Evolutionary conservation across 2,329 filamentous ascomycete genomes (phyloP).

Genomic region (Colletotrichum spaethianum): DNA sequence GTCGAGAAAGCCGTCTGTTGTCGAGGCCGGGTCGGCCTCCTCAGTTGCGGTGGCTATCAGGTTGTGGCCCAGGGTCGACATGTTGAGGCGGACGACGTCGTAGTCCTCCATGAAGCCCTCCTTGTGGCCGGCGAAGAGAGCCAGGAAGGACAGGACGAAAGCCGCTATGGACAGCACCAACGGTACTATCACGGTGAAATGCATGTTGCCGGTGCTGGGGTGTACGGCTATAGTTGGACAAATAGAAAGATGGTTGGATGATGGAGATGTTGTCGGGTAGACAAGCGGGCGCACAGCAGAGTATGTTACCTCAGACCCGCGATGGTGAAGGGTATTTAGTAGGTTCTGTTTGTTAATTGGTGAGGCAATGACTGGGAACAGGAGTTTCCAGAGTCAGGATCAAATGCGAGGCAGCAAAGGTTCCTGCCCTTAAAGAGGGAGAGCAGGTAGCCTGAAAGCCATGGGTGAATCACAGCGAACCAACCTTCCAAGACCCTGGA

Average conservation of each 20-base stretch:
- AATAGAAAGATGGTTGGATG: constrained; percentile 1
- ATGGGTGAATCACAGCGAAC: constrained; percentile 26
- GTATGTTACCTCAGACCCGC: neutral
- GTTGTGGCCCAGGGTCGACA: constrained; percentile 55
- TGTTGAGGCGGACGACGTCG: constrained; percentile 57
- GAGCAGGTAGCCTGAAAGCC: constrained; percentile 13
- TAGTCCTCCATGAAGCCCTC: constrained; percentile 61
- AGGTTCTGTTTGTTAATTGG: constrained; percentile 8
- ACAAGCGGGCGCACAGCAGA: constrained; percentile 3
- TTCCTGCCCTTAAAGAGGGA: constrained; percentile 14
- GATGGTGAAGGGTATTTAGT: neutral
- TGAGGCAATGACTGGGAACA: neutral
- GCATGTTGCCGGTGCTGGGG: constrained; percentile 36
- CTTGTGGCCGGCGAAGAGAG: constrained; percentile 57
- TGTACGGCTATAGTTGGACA: neutral
- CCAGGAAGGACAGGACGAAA: constrained; percentile 56
- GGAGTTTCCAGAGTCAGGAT: neutral
- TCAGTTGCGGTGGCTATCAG: constrained; percentile 43
- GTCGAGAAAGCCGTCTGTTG: constrained; percentile 48
- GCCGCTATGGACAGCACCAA: constrained; percentile 54
- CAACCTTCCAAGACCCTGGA: constrained; percentile 10
- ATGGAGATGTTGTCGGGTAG: neutral
- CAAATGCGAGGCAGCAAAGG: constrained; percentile 1
- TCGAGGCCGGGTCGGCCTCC: constrained; percentile 21
- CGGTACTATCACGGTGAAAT: constrained; percentile 53